Evolutionary conservation across 1,139 yeast genomes (phyloP).

Genomic region (Magnusiomyces paraingens): DNA sequence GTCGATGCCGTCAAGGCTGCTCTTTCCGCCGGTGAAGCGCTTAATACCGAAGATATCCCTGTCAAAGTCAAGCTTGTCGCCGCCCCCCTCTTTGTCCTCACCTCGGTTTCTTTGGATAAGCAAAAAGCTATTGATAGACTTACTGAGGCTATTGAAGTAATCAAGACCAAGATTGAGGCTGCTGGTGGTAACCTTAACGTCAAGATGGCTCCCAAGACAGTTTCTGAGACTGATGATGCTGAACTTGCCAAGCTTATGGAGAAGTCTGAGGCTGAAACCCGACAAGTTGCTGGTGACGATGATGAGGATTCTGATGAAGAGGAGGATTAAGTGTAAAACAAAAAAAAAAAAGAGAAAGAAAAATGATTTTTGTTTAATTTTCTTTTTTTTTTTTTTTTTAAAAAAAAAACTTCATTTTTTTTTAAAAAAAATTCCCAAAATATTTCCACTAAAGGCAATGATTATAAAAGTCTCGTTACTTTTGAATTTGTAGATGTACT

Average conservation of each 20-base stretch:
- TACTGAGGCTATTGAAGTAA: slow-evolving; percentile 70
- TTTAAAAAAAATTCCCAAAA: too few relatives aligned
- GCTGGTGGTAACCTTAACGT: slow-evolving; percentile 86
- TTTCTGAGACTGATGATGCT: slow-evolving; percentile 96
- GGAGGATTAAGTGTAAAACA: slow-evolving; percentile 20
- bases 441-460: too few relatives aligned
- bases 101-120: slow-evolving; percentile 90
- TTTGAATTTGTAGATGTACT: too few relatives aligned
- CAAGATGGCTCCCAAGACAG: slow-evolving; percentile 98
- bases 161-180: slow-evolving; percentile 59
- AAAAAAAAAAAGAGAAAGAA: too few relatives aligned
- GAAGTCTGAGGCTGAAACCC: slow-evolving; percentile 60
- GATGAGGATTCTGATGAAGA: slow-evolving; percentile 43
- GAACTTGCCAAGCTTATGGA: slow-evolving; percentile 92
- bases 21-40: slow-evolving; percentile 75
- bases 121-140: slow-evolving; percentile 76
- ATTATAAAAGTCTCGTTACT: too few relatives aligned
- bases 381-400: too few relatives aligned
- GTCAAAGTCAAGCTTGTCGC: slow-evolving; percentile 94
- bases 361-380: too few relatives aligned
- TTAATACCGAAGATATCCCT: slow-evolving; percentile 73
- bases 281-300: slow-evolving; percentile 55
- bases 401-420: too few relatives aligned
- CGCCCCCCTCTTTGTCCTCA: slow-evolving; percentile 91
- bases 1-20: slow-evolving; percentile 94